These are phyloP conservation scores for Anethum foeniculum DNA, from an alignment of 140 eudicot genomes.

Conservation along the genomic window DNA sequence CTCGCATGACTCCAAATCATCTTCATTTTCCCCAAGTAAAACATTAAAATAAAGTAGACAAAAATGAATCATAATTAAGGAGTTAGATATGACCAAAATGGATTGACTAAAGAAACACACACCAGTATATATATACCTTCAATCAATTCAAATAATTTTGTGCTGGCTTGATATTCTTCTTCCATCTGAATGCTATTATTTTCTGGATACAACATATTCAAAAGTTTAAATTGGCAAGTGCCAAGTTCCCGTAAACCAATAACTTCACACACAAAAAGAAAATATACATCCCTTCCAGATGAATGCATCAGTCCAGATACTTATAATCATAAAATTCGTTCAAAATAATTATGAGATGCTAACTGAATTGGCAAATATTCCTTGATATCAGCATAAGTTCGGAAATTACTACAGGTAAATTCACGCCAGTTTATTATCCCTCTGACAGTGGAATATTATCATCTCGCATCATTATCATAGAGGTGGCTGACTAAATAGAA, in stretches of 20 bases:
- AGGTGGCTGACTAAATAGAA: neutral
- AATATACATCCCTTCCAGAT: neutral
- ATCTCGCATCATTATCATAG: neutral
- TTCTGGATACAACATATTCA: constrained; percentile 26
- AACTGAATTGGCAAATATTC: neutral
- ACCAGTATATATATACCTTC: constrained; percentile 29
- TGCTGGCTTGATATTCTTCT: constrained; percentile 20
- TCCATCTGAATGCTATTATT: constrained; percentile 28
- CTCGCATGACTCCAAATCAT: constrained; percentile 29
- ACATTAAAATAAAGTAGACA: constrained; percentile 8
- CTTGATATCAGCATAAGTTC: neutral
- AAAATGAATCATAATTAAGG: neutral
- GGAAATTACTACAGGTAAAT: neutral
- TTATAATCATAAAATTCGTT: neutral
- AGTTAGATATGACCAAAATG: neutral
- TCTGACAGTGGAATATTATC: neutral
- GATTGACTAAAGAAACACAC: neutral
- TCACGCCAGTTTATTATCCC: neutral
- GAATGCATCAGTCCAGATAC: neutral
- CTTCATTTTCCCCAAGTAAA: constrained; percentile 27
- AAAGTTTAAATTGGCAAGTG: neutral
- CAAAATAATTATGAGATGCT: neutral
- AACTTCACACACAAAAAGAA: neutral
- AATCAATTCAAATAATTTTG: constrained; percentile 13
- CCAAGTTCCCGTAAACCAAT: neutral